These are phyloP conservation scores for Bremia lactucae DNA, from an alignment of 352 stramenopile genomes.

Conservation along the genomic window DNA sequence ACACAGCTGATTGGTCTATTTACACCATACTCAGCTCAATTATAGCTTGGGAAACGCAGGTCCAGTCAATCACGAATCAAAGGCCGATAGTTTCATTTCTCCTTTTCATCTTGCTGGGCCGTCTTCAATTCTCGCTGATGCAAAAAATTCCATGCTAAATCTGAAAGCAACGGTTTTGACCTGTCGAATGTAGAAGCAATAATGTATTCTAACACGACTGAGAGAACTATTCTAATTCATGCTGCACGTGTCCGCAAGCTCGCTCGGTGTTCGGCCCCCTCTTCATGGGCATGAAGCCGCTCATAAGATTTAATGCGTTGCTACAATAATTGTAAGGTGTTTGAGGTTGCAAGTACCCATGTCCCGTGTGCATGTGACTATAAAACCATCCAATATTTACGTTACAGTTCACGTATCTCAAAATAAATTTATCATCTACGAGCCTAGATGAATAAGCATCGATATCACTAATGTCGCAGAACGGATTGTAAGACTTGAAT, in stretches of 20 bases:
- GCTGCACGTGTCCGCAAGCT: slow-evolving; percentile 31
- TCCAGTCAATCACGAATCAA: no score
- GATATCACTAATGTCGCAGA: no score
- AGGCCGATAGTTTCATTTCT: no score
- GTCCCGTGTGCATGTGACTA: slow-evolving; percentile 54
- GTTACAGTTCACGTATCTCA: no score
- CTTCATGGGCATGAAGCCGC: slow-evolving; percentile 29
- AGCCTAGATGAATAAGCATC: no score
- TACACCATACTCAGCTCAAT: no score
- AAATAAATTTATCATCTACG: no score
- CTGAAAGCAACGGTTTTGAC: slow-evolving; percentile 28
- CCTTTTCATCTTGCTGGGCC: neutral
- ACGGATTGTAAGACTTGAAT: no score
- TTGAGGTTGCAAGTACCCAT: slow-evolving; percentile 63
- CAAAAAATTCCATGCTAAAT: slow-evolving; percentile 79
- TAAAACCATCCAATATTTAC: slow-evolving; percentile 61
- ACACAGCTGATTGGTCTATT: no score
- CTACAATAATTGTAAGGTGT: slow-evolving; percentile 43
- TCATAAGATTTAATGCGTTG: slow-evolving; percentile 42
- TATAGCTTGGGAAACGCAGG: no score
- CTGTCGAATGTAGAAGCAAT: slow-evolving; percentile 44
- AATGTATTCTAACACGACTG: slow-evolving; percentile 69
- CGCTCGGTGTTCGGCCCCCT: slow-evolving; percentile 47
- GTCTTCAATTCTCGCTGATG: slow-evolving; percentile 50
- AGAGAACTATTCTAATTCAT: slow-evolving; percentile 34